Evolutionary conservation across 2,329 filamentous ascomycete genomes (phyloP).

Genomic region (Paramyrothecium roridum): DNA sequence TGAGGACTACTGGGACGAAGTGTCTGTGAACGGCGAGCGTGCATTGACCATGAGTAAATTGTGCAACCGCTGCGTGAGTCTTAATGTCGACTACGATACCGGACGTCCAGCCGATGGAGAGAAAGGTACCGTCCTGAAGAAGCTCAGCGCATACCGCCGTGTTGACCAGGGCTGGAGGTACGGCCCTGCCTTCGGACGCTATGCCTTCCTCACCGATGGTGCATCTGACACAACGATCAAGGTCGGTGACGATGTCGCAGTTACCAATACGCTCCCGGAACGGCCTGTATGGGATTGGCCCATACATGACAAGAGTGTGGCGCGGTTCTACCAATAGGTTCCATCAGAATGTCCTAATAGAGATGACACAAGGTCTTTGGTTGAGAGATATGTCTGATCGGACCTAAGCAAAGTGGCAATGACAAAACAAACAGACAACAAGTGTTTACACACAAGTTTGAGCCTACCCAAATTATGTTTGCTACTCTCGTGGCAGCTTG

Average conservation of each 20-base stretch:
- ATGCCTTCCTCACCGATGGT: constrained; percentile 54
- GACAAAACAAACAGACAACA: too few species aligned
- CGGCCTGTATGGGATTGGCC: constrained; percentile 55
- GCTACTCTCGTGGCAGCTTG: too few species aligned
- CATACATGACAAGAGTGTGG: constrained; percentile 10
- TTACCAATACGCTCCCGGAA: constrained; percentile 46
- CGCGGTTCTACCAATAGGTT: constrained; percentile 18
- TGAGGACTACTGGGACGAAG: constrained; percentile 70
- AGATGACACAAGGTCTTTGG: too few species aligned
- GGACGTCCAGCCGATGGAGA: constrained; percentile 57
- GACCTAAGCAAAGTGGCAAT: too few species aligned
- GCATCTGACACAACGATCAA: constrained; percentile 30
- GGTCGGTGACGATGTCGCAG: constrained; percentile 54
- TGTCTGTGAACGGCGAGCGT: constrained; percentile 37
- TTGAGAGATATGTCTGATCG: too few species aligned
- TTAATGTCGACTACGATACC: constrained; percentile 70
- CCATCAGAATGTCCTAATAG: background rate
- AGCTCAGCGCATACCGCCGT: constrained; percentile 65
- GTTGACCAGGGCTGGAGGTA: constrained; percentile 68
- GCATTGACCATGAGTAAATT: constrained; percentile 63
- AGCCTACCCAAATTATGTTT: too few species aligned
- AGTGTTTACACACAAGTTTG: too few species aligned
- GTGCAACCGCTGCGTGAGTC: constrained; percentile 64
- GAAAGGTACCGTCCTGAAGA: constrained; percentile 62
- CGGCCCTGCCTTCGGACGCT: constrained; percentile 70